A percentile compares a stretch with the other conserved stretches of the same genome.
phyloP scores from a whole-genome alignment of 2,329 filamentous ascomycete genomes.

The Penicillium sp. region DNA sequence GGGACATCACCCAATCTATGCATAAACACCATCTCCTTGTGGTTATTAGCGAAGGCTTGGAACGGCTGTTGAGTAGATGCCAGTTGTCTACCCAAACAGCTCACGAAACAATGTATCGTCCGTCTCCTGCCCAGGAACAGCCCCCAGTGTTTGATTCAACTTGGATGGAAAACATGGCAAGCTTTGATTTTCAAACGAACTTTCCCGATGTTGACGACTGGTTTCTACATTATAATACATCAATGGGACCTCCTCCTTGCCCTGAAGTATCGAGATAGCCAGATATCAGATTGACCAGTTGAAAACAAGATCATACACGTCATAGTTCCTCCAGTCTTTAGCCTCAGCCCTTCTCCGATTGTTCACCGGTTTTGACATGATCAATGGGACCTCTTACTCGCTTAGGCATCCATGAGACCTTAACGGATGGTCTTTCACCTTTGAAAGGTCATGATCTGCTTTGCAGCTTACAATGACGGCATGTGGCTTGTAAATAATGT shows the following conservation, averaged over 20 bases:
- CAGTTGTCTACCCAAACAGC: constrained; percentile 8
- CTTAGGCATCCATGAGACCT: constrained; percentile 38
- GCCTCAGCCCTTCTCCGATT: background rate
- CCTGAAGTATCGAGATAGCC: background rate
- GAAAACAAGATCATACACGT: constrained; percentile 34
- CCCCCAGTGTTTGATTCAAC: constrained; percentile 25
- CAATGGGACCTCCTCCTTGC: constrained; percentile 1
- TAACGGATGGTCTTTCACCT: constrained; percentile 19
- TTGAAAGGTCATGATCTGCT: constrained; percentile 12
- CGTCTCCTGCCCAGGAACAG: constrained; percentile 17
- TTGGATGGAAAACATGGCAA: constrained; percentile 22
- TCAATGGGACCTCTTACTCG: constrained; percentile 33
- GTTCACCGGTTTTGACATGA: constrained; percentile 25
- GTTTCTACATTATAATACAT: constrained; percentile 16
- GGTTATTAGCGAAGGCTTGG: constrained; percentile 21
- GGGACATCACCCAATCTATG: constrained; percentile 21
- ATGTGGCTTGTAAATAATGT: constrained; percentile 28
- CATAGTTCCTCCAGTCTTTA: constrained; percentile 33
- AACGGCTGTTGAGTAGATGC: constrained; percentile 20
- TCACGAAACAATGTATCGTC: constrained; percentile 17
- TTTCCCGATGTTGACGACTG: constrained; percentile 18
- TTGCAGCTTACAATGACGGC: constrained; percentile 31
- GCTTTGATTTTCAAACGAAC: constrained; percentile 26
- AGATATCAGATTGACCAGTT: constrained; percentile 18
- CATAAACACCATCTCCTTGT: constrained; percentile 23